phyloP scores from a whole-genome alignment of 306 rosid genomes.

The Fragaria vesca region DNA sequence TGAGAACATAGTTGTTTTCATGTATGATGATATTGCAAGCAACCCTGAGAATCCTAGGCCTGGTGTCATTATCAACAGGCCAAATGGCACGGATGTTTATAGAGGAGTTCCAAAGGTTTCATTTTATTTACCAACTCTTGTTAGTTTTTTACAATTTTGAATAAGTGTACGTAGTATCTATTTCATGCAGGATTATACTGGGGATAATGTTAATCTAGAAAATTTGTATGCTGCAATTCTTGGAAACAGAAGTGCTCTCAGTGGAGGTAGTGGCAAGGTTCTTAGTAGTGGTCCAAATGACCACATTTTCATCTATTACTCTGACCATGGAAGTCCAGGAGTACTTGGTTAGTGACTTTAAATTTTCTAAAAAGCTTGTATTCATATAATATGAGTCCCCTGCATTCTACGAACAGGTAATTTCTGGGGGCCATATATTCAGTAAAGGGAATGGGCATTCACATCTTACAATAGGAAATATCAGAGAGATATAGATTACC shows the following conservation, averaged over 20 bases:
- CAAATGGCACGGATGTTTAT: conserved; percentile 39
- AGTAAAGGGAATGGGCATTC: background rate
- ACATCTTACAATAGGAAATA: too few relatives aligned
- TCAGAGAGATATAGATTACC: too few relatives aligned
- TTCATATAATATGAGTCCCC: too few relatives aligned
- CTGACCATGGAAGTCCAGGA: conserved; percentile 41
- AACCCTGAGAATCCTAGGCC: conserved; percentile 35
- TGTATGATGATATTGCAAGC: conserved; percentile 42
- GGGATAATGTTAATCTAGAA: background rate
- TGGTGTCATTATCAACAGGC: conserved; percentile 52
- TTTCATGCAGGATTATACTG: conserved; percentile 45
- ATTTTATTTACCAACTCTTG: too few relatives aligned
- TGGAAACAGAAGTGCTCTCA: conserved; percentile 47
- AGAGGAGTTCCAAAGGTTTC: conserved; percentile 53
- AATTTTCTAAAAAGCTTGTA: background rate
- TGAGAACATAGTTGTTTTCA: conserved; percentile 30
- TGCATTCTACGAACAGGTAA: background rate
- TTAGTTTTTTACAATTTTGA: background rate
- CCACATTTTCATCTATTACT: too few relatives aligned
- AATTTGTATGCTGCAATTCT: conserved; percentile 58
- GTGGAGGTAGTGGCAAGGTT: conserved; percentile 74
- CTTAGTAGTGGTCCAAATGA: conserved; percentile 54
- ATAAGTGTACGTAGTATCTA: background rate
- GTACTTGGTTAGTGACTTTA: conserved; percentile 27
- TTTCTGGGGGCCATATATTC: too few relatives aligned